Conservation (phyloP, 2,329 filamentous ascomycete genomes). For the Zasmidium angulare region DNA sequence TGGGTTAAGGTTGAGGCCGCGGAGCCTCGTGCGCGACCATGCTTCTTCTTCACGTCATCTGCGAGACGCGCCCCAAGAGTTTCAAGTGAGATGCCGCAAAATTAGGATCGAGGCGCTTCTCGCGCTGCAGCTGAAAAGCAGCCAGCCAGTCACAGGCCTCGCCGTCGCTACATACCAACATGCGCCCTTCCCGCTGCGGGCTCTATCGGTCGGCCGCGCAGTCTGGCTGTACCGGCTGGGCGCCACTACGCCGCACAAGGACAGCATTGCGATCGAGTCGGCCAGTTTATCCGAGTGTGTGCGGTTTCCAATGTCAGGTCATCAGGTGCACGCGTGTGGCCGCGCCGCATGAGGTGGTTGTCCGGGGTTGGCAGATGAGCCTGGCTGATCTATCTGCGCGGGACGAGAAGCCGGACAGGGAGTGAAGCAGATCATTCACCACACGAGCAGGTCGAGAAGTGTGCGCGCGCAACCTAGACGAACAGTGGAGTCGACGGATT, state of each 20-base stretch:
- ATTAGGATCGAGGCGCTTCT: constrained; percentile 11
- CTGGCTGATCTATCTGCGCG: neutral
- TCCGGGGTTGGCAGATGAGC: constrained; percentile 1
- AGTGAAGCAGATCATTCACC: no score
- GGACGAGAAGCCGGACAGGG: neutral
- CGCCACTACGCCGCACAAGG: neutral
- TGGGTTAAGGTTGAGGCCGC: neutral
- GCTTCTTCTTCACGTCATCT: neutral
- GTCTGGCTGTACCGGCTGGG: neutral
- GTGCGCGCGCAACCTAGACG: neutral
- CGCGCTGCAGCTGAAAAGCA: constrained; percentile 14
- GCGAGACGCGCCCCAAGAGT: neutral
- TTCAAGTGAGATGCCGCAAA: constrained; percentile 3
- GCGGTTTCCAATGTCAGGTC: neutral
- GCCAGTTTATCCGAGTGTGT: neutral
- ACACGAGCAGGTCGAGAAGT: no score
- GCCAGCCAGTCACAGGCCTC: neutral
- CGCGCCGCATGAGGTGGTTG: neutral
- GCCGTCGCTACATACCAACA: neutral
- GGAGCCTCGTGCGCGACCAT: neutral
- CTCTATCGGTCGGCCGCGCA: neutral
- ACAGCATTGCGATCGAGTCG: neutral
- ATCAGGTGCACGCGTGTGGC: neutral
- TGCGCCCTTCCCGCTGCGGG: neutral
- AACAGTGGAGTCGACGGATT: constrained; percentile 1